Evolutionary conservation across 73 alveolate genomes (phyloP).

Genomic region (Symbiodinium pilosum): DNA sequence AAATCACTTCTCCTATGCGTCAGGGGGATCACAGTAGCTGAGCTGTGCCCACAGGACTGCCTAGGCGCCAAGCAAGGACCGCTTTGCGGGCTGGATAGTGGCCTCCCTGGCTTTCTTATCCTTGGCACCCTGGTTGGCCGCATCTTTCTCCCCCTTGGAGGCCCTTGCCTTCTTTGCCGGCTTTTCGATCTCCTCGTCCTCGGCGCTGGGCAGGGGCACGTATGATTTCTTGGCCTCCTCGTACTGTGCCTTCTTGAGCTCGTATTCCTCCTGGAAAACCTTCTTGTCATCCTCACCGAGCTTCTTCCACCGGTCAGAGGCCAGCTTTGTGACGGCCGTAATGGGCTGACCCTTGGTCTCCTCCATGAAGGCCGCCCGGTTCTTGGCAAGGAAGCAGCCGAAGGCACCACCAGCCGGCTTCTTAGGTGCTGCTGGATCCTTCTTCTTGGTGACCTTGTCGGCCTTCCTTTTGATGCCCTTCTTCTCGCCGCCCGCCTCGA

Average conservation of each 20-base stretch:
- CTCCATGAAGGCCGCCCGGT: constrained; percentile 43
- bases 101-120: too few relatives aligned
- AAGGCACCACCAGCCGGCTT: constrained; percentile 24
- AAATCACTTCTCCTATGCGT: too few relatives aligned
- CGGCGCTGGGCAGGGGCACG: constrained; percentile 35
- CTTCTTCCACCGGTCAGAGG: constrained; percentile 52
- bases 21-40: too few relatives aligned
- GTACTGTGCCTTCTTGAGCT: constrained; percentile 26
- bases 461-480: not conserved
- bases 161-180: not conserved
- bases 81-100: too few relatives aligned
- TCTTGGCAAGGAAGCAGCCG: constrained; percentile 54
- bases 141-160: not conserved
- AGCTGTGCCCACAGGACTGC: too few relatives aligned
- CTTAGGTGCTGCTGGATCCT: constrained; percentile 39
- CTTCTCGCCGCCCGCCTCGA: constrained; percentile 33
- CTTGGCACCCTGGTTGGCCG: too few relatives aligned
- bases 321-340: constrained; percentile 59
- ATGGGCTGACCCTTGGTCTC: constrained; percentile 26
- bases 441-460: constrained; percentile 2
- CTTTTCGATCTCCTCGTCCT: not conserved
- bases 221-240: constrained; percentile 71
- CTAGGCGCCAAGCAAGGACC: too few relatives aligned
- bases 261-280: constrained; percentile 42
- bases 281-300: constrained; percentile 42